Percentiles rank a stretch among this genome's conserved stretches.
Conservation (phyloP, 2,329 filamentous ascomycete species). For the Neopestalotiopsis rosae region DNA sequence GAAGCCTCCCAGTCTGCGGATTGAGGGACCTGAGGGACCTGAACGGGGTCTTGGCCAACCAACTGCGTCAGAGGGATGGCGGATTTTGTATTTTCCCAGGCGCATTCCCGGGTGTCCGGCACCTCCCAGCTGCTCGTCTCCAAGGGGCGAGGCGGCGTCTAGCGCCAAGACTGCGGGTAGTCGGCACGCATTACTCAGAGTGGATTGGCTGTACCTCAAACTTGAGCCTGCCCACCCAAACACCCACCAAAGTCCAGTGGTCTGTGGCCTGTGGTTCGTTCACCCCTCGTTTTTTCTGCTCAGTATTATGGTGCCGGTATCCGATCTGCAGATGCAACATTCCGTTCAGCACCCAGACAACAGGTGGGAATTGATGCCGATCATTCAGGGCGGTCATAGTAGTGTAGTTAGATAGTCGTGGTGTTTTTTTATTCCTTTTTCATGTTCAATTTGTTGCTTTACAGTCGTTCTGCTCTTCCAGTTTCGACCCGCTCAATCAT, state of each 20-base stretch:
- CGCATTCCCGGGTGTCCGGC: conserved; percentile 12
- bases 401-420: background rate
- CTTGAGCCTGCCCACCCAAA: background rate
- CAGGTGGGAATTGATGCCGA: background rate
- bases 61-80: background rate
- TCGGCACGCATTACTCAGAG: conserved; percentile 14
- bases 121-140: background rate
- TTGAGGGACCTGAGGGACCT: background rate
- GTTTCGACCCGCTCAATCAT: too few species aligned
- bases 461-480: too few species aligned
- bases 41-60: background rate
- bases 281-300: conserved; percentile 3
- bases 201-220: conserved; percentile 14
- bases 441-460: too few species aligned
- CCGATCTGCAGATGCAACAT: conserved; percentile 6
- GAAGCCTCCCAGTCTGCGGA: background rate
- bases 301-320: conserved; percentile 2
- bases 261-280: background rate
- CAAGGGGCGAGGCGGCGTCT: background rate
- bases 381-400: background rate
- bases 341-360: background rate
- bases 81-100: conserved; percentile 17
- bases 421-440: too few species aligned
- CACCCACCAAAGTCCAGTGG: background rate
- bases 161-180: conserved; percentile 9